Evolutionary conservation across 1,284 basidiomycete species (phyloP), one percentile per base, ranked within the genome.

Genomic region (Trichosporon inkin): DNA sequence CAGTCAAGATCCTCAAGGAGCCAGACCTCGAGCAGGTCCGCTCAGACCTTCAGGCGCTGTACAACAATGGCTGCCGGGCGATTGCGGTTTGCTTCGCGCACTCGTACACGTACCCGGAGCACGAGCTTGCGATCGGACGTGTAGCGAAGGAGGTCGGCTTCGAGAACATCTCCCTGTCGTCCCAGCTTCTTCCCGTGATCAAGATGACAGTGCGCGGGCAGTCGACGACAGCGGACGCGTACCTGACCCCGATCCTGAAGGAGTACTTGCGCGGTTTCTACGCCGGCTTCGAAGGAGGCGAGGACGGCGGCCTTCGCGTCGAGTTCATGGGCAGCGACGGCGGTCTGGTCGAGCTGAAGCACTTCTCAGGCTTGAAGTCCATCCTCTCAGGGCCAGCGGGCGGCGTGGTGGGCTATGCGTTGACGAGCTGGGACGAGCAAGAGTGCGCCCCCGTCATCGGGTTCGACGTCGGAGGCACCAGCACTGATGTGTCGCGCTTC

Each of bases 181-280:
- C 90, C 1, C 85, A 88, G 65, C 83, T 97, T 8, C 84, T 93
- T 57, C 90, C 95, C 2, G 94, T 95, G 91, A 94, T 96, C 90
- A 64, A 68, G 77, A 89, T 96, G 83, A 91, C 97, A 4, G 88
- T 92, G 0, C 87, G 95, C 6, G 95, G 92, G 0, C 87, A 90
- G 3, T 94, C 91, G 0, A 87, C 91, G 0, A 96, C 92, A 0
- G 95, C 93, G 0, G 95, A 99, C 69, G 96, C 95, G 1, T 99
- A 99, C 75, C 85, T 98, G 32, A 97, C 94, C 0, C 95, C 94
- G 1, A 89, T 96, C 52, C 79, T 97, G 36, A 81, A 84, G 20
- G 82, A 85, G 32, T 97, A 97, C 71, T 83, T 97, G n/a, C 87
- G 93, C 65, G 90, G 92, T 0, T 96, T 97, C 81, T 96, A 93